These are phyloP conservation scores for Pleurotus tuber-regium DNA, from an alignment of 768 basidiomycete species.

Conservation along the genomic window DNA sequence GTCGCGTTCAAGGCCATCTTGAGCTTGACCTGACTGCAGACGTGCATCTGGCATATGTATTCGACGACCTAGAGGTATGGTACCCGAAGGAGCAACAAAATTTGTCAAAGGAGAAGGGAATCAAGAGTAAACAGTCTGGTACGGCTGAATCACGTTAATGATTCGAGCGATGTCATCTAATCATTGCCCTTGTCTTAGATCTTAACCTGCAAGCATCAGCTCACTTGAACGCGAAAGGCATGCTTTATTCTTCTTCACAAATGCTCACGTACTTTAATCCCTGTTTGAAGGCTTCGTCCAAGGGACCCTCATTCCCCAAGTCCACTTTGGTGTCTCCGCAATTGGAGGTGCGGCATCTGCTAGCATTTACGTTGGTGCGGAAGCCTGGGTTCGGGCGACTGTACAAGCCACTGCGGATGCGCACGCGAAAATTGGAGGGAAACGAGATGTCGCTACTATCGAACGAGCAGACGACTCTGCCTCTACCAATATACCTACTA, in stretches of 20 bases:
- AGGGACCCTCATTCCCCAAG: constrained; percentile 2
- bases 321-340: constrained; percentile 3
- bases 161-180: too few species aligned
- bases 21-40: constrained; percentile 29
- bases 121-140: not conserved
- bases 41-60: constrained; percentile 28
- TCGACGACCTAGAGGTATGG: constrained; percentile 3
- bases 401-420: not conserved
- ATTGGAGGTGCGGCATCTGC: not conserved
- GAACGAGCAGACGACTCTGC: not conserved
- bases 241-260: not conserved
- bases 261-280: not conserved
- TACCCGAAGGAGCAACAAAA: not conserved
- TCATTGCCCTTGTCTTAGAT: not conserved
- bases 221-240: not conserved
- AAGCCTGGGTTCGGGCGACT: constrained; percentile 2
- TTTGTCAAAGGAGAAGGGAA: not conserved
- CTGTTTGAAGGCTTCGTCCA: not conserved
- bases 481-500: not conserved
- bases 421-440: not conserved
- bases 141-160: not conserved
- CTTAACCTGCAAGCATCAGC: constrained; percentile 1
- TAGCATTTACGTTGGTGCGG: not conserved
- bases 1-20: constrained; percentile 21
- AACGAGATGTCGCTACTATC: not conserved